Evolutionary conservation across 2,329 filamentous ascomycete genomes (phyloP).

Genomic region (Aspergillus unguis): DNA sequence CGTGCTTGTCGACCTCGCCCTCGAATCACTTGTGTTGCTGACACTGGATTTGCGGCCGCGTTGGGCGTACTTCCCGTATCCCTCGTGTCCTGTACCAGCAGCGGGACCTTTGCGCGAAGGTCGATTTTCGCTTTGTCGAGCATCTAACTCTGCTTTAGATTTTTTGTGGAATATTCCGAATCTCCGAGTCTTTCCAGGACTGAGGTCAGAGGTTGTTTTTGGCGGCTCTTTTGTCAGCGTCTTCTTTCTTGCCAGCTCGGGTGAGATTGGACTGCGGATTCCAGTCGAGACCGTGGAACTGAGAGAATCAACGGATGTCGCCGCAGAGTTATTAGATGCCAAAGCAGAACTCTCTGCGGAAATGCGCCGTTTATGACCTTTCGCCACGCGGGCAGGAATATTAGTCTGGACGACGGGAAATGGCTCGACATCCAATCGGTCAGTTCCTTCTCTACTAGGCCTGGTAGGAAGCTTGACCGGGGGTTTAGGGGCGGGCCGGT

Average conservation of each 20-base stretch:
- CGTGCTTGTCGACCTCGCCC: conserved; percentile 42
- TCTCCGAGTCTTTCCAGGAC: conserved; percentile 50
- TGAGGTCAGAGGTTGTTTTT: conserved; percentile 25
- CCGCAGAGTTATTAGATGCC: conserved; percentile 31
- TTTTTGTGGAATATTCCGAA: conserved; percentile 77
- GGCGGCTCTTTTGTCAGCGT: conserved; percentile 36
- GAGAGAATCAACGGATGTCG: conserved; percentile 39
- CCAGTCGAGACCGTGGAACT: conserved; percentile 32
- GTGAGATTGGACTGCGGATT: conserved; percentile 33
- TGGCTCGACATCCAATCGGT: conserved; percentile 55
- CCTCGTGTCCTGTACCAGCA: conserved; percentile 91
- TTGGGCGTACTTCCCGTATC: conserved; percentile 48
- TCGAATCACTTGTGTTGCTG: conserved; percentile 38
- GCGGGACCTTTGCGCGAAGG: conserved; percentile 69
- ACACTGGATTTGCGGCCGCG: conserved; percentile 45
- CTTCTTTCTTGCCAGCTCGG: conserved; percentile 30
- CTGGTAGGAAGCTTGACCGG: conserved; percentile 51
- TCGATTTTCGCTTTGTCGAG: conserved; percentile 51
- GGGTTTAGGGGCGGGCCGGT: conserved; percentile 23
- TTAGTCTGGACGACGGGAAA: conserved; percentile 58
- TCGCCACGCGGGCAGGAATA: conserved; percentile 46
- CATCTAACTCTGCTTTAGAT: conserved; percentile 60
- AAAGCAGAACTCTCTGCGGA: conserved; percentile 46
- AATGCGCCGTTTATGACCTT: conserved; percentile 49
- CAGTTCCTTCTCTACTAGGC: conserved; percentile 67